These are phyloP conservation scores for Microbotryum scabiosae DNA, from an alignment of 1,284 basidiomycete species.

Conservation along the genomic window DNA sequence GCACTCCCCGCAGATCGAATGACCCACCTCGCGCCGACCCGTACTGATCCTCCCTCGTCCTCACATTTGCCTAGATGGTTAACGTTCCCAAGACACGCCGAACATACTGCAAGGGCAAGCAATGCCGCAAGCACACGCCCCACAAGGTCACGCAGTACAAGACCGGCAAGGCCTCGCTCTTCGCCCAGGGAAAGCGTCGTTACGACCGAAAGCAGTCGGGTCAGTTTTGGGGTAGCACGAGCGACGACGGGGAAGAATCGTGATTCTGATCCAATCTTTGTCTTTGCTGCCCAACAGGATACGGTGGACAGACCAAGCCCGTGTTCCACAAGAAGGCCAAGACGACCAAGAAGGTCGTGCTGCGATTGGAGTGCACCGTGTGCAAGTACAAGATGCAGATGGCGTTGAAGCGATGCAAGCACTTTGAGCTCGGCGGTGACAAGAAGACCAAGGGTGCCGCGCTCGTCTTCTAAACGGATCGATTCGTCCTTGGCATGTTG, in stretches of 20 bases:
- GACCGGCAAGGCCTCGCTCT: slow-evolving; percentile 93
- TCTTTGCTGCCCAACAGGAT: slow-evolving; percentile 69
- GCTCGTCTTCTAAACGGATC: slow-evolving; percentile 56
- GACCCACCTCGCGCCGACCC: no score
- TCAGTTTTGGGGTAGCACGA: slow-evolving; percentile 5
- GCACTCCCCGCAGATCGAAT: no score
- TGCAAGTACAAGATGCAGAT: slow-evolving; percentile 97
- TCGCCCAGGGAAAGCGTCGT: slow-evolving; percentile 98
- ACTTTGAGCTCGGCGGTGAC: slow-evolving; percentile 63
- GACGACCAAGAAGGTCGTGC: slow-evolving; percentile 98
- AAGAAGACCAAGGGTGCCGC: slow-evolving; percentile 95
- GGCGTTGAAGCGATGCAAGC: slow-evolving; percentile 97
- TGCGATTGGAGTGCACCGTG: slow-evolving; percentile 92
- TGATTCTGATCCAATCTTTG: neutral
- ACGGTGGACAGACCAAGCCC: slow-evolving; percentile 98
- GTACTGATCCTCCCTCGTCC: no score
- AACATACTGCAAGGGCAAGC: slow-evolving; percentile 94
- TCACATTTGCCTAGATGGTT: slow-evolving; percentile 53
- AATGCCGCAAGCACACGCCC: slow-evolving; percentile 66
- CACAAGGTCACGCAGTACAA: slow-evolving; percentile 98
- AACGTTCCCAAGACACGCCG: slow-evolving; percentile 71
- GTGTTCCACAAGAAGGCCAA: slow-evolving; percentile 99
- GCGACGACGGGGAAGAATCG: slow-evolving; percentile 45
- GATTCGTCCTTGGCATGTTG: neutral
- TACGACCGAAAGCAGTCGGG: slow-evolving; percentile 53